Evolutionary conservation across 2,329 filamentous ascomycete genomes (phyloP).

Genomic region (Alternaria viburni): DNA sequence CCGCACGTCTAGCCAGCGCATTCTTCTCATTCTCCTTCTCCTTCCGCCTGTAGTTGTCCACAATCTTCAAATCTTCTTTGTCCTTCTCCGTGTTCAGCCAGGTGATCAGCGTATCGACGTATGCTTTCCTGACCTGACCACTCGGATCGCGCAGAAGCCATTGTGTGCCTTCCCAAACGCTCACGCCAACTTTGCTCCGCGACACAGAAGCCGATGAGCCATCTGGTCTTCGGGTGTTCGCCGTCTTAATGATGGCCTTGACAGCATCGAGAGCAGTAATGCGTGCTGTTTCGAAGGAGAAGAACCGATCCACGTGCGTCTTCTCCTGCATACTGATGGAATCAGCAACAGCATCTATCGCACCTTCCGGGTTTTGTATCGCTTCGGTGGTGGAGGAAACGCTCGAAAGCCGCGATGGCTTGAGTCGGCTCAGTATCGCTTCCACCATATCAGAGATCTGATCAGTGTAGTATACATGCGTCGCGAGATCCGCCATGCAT

Average conservation of each 20-base stretch:
- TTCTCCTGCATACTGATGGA: constrained; percentile 61
- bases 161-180: constrained; percentile 95
- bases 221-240: constrained; percentile 63
- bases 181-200: constrained; percentile 76
- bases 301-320: constrained; percentile 62
- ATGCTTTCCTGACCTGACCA: constrained; percentile 79
- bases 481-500: constrained; percentile 89
- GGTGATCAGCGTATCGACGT: constrained; percentile 79
- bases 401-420: constrained; percentile 62
- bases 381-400: constrained; percentile 54
- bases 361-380: constrained; percentile 58
- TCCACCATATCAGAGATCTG: constrained; percentile 95
- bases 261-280: constrained; percentile 75
- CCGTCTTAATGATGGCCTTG: constrained; percentile 80
- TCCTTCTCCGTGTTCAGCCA: constrained; percentile 87
- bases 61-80: constrained; percentile 66
- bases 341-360: constrained; percentile 57
- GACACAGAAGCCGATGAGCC: constrained; percentile 62
- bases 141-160: constrained; percentile 86
- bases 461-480: constrained; percentile 95
- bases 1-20: constrained; percentile 64
- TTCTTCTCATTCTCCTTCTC: constrained; percentile 53
- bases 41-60: constrained; percentile 59
- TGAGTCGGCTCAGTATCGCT: constrained; percentile 78
- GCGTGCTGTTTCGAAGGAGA: constrained; percentile 67